Base-by-base conservation (phyloP, 1,284 basidiomycete species). In the Naganishia liquefaciens region DNA sequence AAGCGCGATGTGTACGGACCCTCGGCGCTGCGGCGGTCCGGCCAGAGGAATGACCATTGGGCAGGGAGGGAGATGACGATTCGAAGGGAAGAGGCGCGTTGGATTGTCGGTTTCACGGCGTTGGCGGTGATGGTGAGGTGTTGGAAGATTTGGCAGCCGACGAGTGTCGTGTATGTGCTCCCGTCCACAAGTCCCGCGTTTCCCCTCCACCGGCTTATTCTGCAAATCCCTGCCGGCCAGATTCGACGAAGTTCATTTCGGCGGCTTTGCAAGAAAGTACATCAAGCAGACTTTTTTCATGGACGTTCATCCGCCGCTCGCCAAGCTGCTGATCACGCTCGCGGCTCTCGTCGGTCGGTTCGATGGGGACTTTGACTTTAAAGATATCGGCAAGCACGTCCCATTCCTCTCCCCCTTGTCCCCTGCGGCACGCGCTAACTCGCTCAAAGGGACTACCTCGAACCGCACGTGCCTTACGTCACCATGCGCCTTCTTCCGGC, bases 231-330 rank as follows among this genome's bases (percentile, higher is more conserved):
- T 46, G 30, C 49, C 13, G 5, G 46, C 10, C 73, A 95, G 93
- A 21, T 97, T 97, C 76, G 93, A 97, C 74, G 93, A 97, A 78
- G 93, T 96, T 0, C 93, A 96, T 77, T 96, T 97, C 78, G 93
- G 93, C 67, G 94, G 94, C 76, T 95, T 96, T 75, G 90, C 93
- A 1, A 84, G 86, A 62, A 93, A 91, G 74, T 85, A 84, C 69
- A 79, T 99, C 76, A 93, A 94, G 77, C 89, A 92, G 74, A 89
- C 92, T 75, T 96, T 95, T 82, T 96, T 95, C 81, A 85, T 99
- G 78, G 96, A 99, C 75, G 95, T 99, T 1, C 95, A 99, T 76
- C 95, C 96, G 0, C 96, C 96, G 1, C 82, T 99, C 6, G 95
- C 94, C 37, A 99, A 99, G 76, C 84, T 99, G 25, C 82, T 99